Evolutionary conservation across 2,329 filamentous ascomycete species (phyloP), one percentile per base, ranked within the genome.

Genomic region (Madurella fahalii): DNA sequence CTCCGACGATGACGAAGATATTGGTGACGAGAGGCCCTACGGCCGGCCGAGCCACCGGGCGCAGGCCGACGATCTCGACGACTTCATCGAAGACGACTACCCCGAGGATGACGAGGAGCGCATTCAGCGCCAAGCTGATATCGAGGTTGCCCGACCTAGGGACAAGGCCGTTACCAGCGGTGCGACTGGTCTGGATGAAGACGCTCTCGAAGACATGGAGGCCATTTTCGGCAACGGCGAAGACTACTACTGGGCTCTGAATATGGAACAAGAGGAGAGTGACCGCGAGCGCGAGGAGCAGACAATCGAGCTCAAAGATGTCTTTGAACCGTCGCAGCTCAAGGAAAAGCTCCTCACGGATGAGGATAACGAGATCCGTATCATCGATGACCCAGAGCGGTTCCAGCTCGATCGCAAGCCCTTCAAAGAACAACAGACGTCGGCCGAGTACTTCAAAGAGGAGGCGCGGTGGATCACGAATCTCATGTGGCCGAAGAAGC

Each of bases 1-100:
- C 71, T 92, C 90, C 37, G 93, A 96, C 62, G 93, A 96, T 50
- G 93, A 97, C 58, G 92, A 95, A 52, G 84, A 88, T 16, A 83
- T 80, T 54, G 79, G 59, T 52, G 80, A 83, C 5, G 78, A 81
- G 40, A 73, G 78, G 54, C 69, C 70, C 2, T 82, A 81, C 54
- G 73, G 72, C 34, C 73, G 81, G 59, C 71, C 76, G 5, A 76
- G 70, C 59, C 81, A 82, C 58, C 80, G 87, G 55, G 77, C 78
- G 37, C 77, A 82, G 58, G 82, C 82, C 45, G 89, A 95, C 69
- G 90, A 95, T 66, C 90, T 95, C 70, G 90, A 90, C 57, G 92
- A 93, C 69, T 99, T 99, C 71, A 99, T 99, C 67, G 93, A 97
- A 69, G 91, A 96, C 64, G 94, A 97, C 65, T 92, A 90, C 58